Evolutionary conservation across 2,329 filamentous ascomycete genomes (phyloP).

Genomic region (Colletotrichum phormii): DNA sequence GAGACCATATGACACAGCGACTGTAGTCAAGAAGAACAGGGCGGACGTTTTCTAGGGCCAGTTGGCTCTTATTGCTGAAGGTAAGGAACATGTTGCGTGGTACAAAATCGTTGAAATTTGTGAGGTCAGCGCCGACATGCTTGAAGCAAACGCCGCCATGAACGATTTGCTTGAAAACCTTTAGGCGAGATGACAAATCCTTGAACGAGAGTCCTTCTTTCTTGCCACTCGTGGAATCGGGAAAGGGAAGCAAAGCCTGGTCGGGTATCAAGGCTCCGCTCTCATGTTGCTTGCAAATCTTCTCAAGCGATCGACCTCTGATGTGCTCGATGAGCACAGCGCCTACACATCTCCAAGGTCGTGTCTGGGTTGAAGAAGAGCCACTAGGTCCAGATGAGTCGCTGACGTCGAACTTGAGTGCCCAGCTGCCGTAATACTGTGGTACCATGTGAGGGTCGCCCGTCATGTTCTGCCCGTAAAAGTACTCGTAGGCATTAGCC

Average conservation of each 20-base stretch:
- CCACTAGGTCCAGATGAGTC: rapidly evolving
- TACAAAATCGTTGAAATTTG: too few species aligned
- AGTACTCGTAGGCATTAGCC: not conserved
- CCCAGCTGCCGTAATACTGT: not conserved
- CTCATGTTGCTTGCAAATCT: not conserved
- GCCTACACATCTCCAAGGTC: not conserved
- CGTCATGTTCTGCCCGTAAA: not conserved
- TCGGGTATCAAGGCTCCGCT: not conserved
- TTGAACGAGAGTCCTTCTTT: not conserved
- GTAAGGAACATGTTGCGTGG: not conserved
- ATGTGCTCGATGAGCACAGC: conserved; percentile 1
- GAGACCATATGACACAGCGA: not conserved
- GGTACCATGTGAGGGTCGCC: not conserved
- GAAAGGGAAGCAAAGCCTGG: not conserved
- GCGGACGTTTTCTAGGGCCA: not conserved
- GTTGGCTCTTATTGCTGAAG: not conserved
- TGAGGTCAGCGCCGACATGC: not conserved
- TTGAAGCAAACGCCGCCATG: not conserved
- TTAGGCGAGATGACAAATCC: not conserved
- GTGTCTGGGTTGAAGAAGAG: not conserved
- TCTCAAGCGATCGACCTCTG: not conserved
- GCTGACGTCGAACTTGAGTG: not conserved
- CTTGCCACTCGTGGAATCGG: not conserved
- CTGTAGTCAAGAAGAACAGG: not conserved
- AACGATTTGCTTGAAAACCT: not conserved